Base-by-base conservation (phyloP, 768 basidiomycete species). In the Cystoderma amianthinum region DNA sequence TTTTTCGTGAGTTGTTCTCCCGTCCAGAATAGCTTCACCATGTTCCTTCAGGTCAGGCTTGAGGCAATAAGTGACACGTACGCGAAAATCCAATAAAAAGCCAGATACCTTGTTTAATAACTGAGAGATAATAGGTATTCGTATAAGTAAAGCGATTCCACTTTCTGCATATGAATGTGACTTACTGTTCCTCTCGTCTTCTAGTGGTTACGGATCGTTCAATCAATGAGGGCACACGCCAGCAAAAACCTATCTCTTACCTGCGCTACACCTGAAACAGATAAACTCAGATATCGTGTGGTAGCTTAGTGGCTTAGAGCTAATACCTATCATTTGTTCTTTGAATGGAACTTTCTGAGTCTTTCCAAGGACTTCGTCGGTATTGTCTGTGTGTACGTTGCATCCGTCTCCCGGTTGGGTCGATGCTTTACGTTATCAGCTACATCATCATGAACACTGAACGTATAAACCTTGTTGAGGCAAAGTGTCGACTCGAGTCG, bases 301-400 rank as follows among this genome's bases (percentile, higher is more conserved):
- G n/a, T n/a, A n/a, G n/a, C n/a, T n/a, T n/a, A n/a, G n/a, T n/a
- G n/a, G n/a, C n/a, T n/a, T n/a, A n/a, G n/a, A n/a, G n/a, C n/a
- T n/a, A n/a, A 18, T 45, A 76, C 78, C 79, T 35, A 78, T 69
- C 5, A 79, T 73, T 43, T 64, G 68, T 35, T 81, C 77, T 54
- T 78, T 80, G 62, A 80, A 81, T 11, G 78, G 65, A 21, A 72
- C 65, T n/a, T n/a, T n/a, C 39, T 64, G 58, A 22, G 42, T 57
- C 38, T 44, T 49, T 17, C 3, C 24, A 10, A 53, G 43, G 30
- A 51, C 36, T 12, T 51, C 59, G 21, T 25, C 17, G 10, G 25
- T 20, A 9, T 13, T 11, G n/a, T 45, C 40, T 16, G 47, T 47
- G 42, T 51, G 61, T 2, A 65, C 57, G 25, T 59, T 55, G 1